Base-by-base conservation (phyloP, 2,329 filamentous ascomycete genomes). In the Beauveria varroae region DNA sequence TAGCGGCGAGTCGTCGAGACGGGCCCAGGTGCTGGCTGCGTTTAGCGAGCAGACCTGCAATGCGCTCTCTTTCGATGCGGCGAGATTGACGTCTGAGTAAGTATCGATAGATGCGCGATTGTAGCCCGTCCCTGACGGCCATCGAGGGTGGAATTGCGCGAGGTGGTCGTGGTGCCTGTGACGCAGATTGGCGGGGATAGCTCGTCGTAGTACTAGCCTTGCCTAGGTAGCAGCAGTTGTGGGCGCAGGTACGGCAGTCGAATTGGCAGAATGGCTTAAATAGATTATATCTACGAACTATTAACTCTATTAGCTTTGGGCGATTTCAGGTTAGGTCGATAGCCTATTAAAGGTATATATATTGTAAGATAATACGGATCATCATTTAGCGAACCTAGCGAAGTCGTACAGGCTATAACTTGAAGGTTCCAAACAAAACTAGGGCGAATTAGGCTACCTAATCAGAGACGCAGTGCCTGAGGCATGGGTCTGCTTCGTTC, bases 91-190 rank as follows among this genome's bases (percentile, higher is more conserved):
- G 83, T 66, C 81, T 79, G 64, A 93, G 77, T 61, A 96, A 80
- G 65, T 87, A 90, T 51, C 81, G 82, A 71, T 95, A 96, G 65
- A 96, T 85, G 61, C 86, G 84, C 43, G 87, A 87, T 74, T 96
- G 91, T 9, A 90, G 76, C 58, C 82, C 80, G 70, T 87, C 85
- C 69, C 88, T 89, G 68, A 90, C 81, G 56, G 80, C 77, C 14
- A 67, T 92, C 85, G 81, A 91, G 84, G 65, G 64, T 86, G 89
- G 72, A 96, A 86, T 66, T 81, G 78, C 67, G 87, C 81, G 59
- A 95, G 78, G 64, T 82, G 84, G 63, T 86, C 83, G 70, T 85
- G 86, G 67, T 86, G 86, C 66, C 81, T 83, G 64, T 83, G 80
- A 71, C 83, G 83, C 60, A 83, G 69, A 64, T 82, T 76, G 66